phyloP scores from a whole-genome alignment of 768 basidiomycete genomes.

The Lepiota venenata region DNA sequence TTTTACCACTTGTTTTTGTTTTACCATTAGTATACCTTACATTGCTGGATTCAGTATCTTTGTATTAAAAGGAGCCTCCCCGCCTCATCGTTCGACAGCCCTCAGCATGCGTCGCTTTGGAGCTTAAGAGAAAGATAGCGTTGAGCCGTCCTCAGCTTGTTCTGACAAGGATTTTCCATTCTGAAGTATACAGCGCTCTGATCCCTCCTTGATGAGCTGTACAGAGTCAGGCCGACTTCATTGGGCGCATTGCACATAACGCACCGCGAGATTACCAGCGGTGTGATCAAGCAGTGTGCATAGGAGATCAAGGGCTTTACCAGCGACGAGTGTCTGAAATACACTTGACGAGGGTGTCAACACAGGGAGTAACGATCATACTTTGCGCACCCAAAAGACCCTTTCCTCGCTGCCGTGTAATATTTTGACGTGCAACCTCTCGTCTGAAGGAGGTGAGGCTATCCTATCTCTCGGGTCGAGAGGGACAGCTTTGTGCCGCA shows the following conservation, averaged over 20 bases:
- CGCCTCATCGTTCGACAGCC: background rate
- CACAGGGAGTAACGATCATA: constrained; percentile 23
- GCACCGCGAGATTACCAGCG: constrained; percentile 15
- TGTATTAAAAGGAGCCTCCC: constrained; percentile 27
- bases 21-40: constrained; percentile 33
- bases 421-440: constrained; percentile 59
- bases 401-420: constrained; percentile 32
- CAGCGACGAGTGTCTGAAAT: constrained; percentile 50
- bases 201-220: constrained; percentile 29
- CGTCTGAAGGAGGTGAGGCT: constrained; percentile 42
- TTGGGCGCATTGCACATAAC: background rate
- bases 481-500: constrained; percentile 67
- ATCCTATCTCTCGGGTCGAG: constrained; percentile 56
- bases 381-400: constrained; percentile 73
- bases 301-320: constrained; percentile 60
- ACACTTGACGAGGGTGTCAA: background rate
- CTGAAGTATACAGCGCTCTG: constrained; percentile 28
- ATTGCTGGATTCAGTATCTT: constrained; percentile 37
- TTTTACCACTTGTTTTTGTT: background rate
- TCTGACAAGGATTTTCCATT: constrained; percentile 46
- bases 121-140: constrained; percentile 20
- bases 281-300: constrained; percentile 30
- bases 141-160: constrained; percentile 54
- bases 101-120: background rate
- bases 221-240: constrained; percentile 19